Percentiles rank a stretch among this genome's conserved stretches.
Conservation (phyloP, 257 asterid genomes). For the Plectranthus barbatus region DNA sequence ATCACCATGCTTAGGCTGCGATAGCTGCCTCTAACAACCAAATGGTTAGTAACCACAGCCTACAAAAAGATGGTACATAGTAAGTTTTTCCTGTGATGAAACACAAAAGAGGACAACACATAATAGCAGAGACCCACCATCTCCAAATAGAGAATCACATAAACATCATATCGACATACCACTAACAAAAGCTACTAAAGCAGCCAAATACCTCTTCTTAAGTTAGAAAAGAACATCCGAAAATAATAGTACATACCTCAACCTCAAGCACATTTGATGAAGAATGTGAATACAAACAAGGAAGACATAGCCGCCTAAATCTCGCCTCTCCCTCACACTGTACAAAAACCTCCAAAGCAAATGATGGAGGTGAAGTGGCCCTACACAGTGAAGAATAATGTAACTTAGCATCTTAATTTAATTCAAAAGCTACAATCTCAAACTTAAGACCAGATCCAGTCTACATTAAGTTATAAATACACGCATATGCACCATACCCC, state of each 20-base stretch:
- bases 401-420: slow-evolving; percentile 6
- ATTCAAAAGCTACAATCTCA: neutral
- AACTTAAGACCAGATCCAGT: neutral
- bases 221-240: neutral
- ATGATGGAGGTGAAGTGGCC: slow-evolving; percentile 76
- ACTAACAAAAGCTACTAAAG: neutral
- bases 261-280: slow-evolving; percentile 90
- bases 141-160: no score
- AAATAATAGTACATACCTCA: slow-evolving; percentile 48
- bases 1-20: slow-evolving; percentile 94
- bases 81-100: neutral
- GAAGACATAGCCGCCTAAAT: slow-evolving; percentile 87
- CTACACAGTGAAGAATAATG: slow-evolving; percentile 29
- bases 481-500: slow-evolving; percentile 47
- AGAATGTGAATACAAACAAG: slow-evolving; percentile 87
- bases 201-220: neutral
- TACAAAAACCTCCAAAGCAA: slow-evolving; percentile 65
- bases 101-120: neutral
- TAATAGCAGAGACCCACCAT: no score
- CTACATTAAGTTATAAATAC: neutral
- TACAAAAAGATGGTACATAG: slow-evolving; percentile 30
- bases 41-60: slow-evolving; percentile 87
- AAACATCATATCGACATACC: neutral
- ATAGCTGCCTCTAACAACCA: slow-evolving; percentile 95
- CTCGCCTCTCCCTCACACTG: slow-evolving; percentile 94